Evolutionary conservation across 345 rosid genomes (phyloP).

Genomic region (Populus euphratica): DNA sequence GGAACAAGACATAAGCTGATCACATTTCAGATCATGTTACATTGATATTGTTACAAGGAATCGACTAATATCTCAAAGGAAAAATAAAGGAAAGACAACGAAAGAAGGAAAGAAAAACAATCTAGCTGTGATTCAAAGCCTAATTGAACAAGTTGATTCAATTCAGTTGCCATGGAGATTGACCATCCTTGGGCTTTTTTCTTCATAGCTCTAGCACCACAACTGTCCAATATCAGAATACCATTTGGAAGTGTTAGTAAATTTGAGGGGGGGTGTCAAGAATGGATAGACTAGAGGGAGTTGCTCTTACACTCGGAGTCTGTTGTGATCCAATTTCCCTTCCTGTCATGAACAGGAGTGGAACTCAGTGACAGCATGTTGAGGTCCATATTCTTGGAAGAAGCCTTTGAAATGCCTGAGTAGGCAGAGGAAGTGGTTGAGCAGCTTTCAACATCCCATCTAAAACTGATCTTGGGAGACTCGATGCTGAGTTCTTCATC

Average conservation of each 20-base stretch:
- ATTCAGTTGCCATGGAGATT: not conserved
- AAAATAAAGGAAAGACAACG: too few relatives aligned
- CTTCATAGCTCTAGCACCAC: constrained; percentile 85
- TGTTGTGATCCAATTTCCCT: constrained; percentile 88
- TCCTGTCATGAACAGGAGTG: constrained; percentile 41
- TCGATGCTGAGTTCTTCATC: constrained; percentile 47
- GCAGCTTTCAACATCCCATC: constrained; percentile 76
- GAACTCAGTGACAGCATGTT: constrained; percentile 39
- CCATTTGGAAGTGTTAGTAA: not conserved
- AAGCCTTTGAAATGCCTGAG: constrained; percentile 50
- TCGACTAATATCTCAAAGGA: not conserved
- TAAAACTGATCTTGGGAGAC: constrained; percentile 65
- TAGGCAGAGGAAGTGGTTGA: constrained; percentile 45
- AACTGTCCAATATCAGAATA: constrained; percentile 37
- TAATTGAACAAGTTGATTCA: not conserved
- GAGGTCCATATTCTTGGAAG: constrained; percentile 34
- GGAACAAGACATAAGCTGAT: too few relatives aligned
- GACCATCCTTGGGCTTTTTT: not conserved
- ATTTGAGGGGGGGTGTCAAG: not conserved
- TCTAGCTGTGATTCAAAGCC: not conserved
- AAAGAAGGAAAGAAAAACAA: not conserved
- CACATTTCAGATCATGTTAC: constrained; percentile 1
- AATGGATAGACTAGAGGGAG: not conserved
- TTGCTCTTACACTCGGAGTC: constrained; percentile 72
- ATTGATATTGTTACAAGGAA: not conserved